phyloP scores from a whole-genome alignment of 2,329 filamentous ascomycete species.

The Pyricularia sp. region DNA sequence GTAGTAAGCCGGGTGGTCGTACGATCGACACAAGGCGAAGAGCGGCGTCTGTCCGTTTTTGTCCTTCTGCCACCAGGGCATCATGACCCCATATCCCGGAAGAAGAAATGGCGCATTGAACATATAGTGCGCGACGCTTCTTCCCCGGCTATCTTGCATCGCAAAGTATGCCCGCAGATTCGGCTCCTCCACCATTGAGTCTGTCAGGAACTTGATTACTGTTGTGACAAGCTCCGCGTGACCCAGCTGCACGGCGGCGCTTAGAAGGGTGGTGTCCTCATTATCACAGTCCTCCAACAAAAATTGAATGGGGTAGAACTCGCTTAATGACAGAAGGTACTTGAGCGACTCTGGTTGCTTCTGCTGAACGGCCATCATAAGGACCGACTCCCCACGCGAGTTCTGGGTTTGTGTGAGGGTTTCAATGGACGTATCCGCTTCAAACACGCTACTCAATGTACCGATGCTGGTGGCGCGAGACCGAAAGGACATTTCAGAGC shows the following conservation, averaged over 20 bases:
- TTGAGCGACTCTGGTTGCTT: slow-evolving; percentile 61
- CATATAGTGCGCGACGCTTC: slow-evolving; percentile 89
- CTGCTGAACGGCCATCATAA: slow-evolving; percentile 76
- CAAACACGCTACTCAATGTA: slow-evolving; percentile 62
- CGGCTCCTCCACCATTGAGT: slow-evolving; percentile 33
- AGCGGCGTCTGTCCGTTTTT: slow-evolving; percentile 97
- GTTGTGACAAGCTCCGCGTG: slow-evolving; percentile 66
- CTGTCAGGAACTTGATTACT: slow-evolving; percentile 62
- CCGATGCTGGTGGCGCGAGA: slow-evolving; percentile 73
- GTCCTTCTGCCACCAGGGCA: slow-evolving; percentile 86
- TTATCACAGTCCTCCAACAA: slow-evolving; percentile 81
- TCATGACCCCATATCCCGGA: slow-evolving; percentile 59
- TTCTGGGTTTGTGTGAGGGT: slow-evolving; percentile 64
- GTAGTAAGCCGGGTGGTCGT: slow-evolving; percentile 82
- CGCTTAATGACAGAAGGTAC: slow-evolving; percentile 69
- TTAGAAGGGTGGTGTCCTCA: slow-evolving; percentile 81
- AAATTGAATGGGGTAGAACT: slow-evolving; percentile 62
- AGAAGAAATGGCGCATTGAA: slow-evolving; percentile 86
- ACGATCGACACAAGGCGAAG: slow-evolving; percentile 89
- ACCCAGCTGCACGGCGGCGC: slow-evolving; percentile 80
- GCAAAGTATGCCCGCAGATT: slow-evolving; percentile 60
- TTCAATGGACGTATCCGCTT: slow-evolving; percentile 81
- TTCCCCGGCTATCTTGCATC: slow-evolving; percentile 72
- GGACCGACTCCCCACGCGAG: slow-evolving; percentile 68
- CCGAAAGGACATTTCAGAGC: slow-evolving; percentile 73